Percentiles rank a stretch among this genome's conserved stretches.
Evolutionary conservation across 192 early-diverging fungal species (phyloP).

Genomic region (Podila minutissima): DNA sequence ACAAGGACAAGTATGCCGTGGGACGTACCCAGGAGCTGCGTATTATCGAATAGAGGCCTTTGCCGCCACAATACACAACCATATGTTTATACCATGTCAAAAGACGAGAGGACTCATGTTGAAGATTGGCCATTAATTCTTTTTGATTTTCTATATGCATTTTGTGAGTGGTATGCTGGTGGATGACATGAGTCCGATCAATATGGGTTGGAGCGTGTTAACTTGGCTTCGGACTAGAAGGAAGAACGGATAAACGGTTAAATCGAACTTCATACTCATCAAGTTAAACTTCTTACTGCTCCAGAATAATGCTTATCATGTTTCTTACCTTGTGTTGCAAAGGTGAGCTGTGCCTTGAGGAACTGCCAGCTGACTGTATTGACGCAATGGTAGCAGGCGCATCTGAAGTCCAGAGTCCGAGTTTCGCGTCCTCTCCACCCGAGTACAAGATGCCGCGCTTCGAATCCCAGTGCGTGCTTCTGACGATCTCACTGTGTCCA

Average conservation of each 20-base stretch:
- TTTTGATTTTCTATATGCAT: too few species aligned
- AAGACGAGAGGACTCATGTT: too few species aligned
- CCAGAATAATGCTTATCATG: not conserved
- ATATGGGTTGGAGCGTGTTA: slow-evolving; percentile 32
- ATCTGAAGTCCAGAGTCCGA: slow-evolving; percentile 71
- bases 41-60: slow-evolving; percentile 65
- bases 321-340: slow-evolving; percentile 22
- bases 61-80: not conserved
- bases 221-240: slow-evolving; percentile 22
- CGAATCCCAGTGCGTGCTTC: slow-evolving; percentile 80
- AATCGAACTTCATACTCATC: not conserved
- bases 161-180: too few species aligned
- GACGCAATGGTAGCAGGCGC: slow-evolving; percentile 1
- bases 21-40: slow-evolving; percentile 68
- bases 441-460: slow-evolving; percentile 66
- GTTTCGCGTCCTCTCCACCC: slow-evolving; percentile 82
- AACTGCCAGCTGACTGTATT: slow-evolving; percentile 17
- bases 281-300: not conserved
- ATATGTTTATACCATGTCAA: not conserved
- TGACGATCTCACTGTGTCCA: slow-evolving; percentile 89
- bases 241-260: not conserved
- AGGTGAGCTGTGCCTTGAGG: slow-evolving; percentile 40
- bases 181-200: not conserved
- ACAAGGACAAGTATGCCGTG: slow-evolving; percentile 77
- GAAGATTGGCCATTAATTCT: too few species aligned